These are phyloP conservation scores for Pleurotus eryngii DNA, from an alignment of 768 basidiomycete species.

Conservation along the genomic window DNA sequence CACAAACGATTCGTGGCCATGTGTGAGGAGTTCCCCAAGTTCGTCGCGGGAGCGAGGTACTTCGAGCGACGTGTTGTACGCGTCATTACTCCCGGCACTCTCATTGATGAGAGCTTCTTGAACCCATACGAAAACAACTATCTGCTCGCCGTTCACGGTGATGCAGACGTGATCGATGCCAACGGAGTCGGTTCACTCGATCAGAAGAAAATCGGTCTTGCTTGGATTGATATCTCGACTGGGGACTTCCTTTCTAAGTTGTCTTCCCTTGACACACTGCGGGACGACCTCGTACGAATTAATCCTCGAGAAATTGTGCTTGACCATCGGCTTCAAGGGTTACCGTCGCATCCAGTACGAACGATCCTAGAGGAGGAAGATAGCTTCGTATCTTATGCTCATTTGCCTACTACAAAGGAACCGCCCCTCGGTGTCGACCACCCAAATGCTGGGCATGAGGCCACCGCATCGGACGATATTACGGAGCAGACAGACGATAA, in stretches of 20 bases:
- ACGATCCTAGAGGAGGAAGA: conserved; percentile 50
- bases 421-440: neutral
- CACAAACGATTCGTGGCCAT: conserved; percentile 85
- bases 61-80: conserved; percentile 83
- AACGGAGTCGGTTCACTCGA: conserved; percentile 8
- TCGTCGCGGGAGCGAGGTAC: conserved; percentile 43
- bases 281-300: conserved; percentile 82
- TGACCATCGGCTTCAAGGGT: conserved; percentile 32
- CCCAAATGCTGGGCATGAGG: neutral
- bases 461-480: neutral
- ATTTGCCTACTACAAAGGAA: conserved; percentile 2
- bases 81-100: conserved; percentile 89
- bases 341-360: conserved; percentile 43
- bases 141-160: conserved; percentile 58
- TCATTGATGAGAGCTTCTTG: conserved; percentile 88
- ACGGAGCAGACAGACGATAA: neutral
- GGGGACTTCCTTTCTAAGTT: conserved; percentile 86
- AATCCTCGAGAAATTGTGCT: conserved; percentile 82
- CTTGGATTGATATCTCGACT: conserved; percentile 94
- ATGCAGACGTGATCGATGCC: neutral
- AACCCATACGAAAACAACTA: conserved; percentile 88
- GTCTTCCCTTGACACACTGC: conserved; percentile 49
- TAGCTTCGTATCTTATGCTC: conserved; percentile 48
- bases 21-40: conserved; percentile 83
- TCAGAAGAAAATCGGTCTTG: conserved; percentile 53